Conservation (phyloP, 148 eudicot genomes). For the Vaccinium darrowii region DNA sequence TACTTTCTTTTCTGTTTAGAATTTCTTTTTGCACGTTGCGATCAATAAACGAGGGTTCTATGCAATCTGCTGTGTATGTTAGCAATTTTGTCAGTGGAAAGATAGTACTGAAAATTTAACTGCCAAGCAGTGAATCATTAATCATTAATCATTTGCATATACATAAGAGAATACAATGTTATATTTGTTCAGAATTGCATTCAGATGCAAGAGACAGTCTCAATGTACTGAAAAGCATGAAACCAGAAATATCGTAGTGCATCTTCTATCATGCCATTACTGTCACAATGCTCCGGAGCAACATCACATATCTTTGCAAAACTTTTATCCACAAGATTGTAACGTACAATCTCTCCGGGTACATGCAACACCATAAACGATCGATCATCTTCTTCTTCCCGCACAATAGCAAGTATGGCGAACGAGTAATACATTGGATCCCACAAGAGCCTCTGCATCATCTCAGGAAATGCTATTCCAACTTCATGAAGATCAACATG, state of each 20-base stretch:
- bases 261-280: conserved; percentile 1
- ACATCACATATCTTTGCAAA: conserved; percentile 1
- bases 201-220: neutral
- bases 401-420: conserved; percentile 16
- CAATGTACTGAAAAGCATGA: conserved; percentile 1
- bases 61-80: neutral
- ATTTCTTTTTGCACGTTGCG: too few relatives aligned
- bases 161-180: neutral
- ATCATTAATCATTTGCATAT: neutral
- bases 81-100: neutral
- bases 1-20: neutral
- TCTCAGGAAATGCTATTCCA: conserved; percentile 15
- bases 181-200: neutral
- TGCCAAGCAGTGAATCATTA: neutral
- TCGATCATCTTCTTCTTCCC: conserved; percentile 10
- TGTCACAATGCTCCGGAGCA: neutral
- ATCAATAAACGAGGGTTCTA: neutral
- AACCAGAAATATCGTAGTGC: neutral
- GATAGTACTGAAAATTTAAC: too few relatives aligned
- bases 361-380: conserved; percentile 2
- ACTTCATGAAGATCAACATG: conserved; percentile 14
- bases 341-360: neutral
- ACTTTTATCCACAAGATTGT: neutral
- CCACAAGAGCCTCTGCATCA: neutral
- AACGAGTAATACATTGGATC: conserved; percentile 2